phyloP scores from a whole-genome alignment of 2,329 filamentous ascomycete species.

The Paecilomyces sp. region DNA sequence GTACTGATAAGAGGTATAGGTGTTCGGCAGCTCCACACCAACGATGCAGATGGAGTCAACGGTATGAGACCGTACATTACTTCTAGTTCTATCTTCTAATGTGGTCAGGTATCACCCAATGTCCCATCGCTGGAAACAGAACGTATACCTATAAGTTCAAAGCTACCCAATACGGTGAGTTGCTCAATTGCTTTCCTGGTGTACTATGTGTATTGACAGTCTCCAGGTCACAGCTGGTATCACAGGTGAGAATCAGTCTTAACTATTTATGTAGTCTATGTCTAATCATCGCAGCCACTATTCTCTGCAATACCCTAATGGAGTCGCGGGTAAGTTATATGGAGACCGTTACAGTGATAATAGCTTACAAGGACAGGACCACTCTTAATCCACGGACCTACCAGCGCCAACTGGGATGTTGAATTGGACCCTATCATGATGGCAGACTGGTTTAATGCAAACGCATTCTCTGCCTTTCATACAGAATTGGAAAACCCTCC shows the following conservation, averaged over 20 bases:
- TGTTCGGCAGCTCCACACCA: not conserved
- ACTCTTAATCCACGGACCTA: slow-evolving; percentile 21
- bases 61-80: not conserved
- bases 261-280: not conserved
- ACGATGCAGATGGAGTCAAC: slow-evolving; percentile 2
- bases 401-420: slow-evolving; percentile 18
- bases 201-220: slow-evolving; percentile 19
- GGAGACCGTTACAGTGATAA: slow-evolving; percentile 7
- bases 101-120: not conserved
- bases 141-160: slow-evolving; percentile 17
- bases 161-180: slow-evolving; percentile 18
- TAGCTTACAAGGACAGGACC: slow-evolving; percentile 21
- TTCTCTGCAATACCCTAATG: slow-evolving; percentile 1
- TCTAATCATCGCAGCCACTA: slow-evolving; percentile 1
- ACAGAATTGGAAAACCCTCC: slow-evolving; percentile 7
- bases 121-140: not conserved
- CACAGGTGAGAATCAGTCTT: not conserved
- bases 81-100: not conserved
- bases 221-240: slow-evolving; percentile 3
- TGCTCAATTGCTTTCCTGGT: not conserved
- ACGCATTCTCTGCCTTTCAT: slow-evolving; percentile 1
- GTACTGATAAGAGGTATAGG: not conserved
- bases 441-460: slow-evolving; percentile 9
- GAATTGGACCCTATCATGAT: slow-evolving; percentile 20
- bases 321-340: not conserved